Evolutionary conservation across 1,139 yeast species (phyloP).

Genomic region (Candida anutae): DNA sequence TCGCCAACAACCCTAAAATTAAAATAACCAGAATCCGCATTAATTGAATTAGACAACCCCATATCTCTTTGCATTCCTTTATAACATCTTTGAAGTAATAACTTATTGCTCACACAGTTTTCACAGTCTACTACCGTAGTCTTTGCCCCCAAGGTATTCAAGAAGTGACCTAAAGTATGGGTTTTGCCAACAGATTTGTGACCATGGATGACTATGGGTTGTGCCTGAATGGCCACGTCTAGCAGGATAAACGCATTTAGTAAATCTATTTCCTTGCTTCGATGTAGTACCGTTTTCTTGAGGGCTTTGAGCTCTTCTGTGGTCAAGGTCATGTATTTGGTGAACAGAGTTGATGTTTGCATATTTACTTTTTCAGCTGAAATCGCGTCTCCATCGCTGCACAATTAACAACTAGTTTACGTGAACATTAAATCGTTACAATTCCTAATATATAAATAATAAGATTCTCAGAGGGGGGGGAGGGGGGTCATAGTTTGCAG

Average conservation of each 20-base stretch:
- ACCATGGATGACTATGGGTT: conserved; percentile 31
- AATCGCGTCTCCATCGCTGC: no score
- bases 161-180: conserved; percentile 19
- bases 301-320: neutral
- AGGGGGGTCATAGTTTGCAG: no score
- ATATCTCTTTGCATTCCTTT: conserved; percentile 22
- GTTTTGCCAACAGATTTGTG: conserved; percentile 36
- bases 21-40: neutral
- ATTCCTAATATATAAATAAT: no score
- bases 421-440: no score
- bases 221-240: conserved; percentile 16
- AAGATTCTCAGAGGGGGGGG: no score
- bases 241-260: conserved; percentile 19
- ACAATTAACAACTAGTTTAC: no score
- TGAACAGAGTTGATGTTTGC: no score
- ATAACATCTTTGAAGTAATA: conserved; percentile 32
- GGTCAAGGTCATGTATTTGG: neutral
- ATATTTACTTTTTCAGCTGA: no score
- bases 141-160: conserved; percentile 16
- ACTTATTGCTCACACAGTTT: conserved; percentile 30
- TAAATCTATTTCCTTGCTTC: conserved; percentile 23
- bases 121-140: conserved; percentile 29
- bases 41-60: conserved; percentile 9
- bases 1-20: conserved; percentile 22
- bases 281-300: conserved; percentile 7